Conservation (phyloP, 768 basidiomycete species). For the Pisolithus microcarpus region DNA sequence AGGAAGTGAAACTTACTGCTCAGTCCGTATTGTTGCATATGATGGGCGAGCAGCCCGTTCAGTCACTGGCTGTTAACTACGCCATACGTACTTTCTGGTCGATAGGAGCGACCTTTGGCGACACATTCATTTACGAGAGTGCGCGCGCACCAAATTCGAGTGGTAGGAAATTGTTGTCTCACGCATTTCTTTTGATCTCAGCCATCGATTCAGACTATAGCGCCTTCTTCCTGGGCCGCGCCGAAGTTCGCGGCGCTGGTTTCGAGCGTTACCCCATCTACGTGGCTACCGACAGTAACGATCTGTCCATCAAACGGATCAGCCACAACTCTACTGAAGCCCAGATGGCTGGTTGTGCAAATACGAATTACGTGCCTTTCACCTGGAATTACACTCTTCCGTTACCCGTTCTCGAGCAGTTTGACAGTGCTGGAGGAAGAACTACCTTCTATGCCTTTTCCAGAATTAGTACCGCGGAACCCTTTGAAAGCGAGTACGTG, state of each 20-base stretch:
- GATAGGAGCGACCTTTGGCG: background rate
- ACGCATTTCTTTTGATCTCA: background rate
- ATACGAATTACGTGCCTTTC: constrained; percentile 1
- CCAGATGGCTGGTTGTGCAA: constrained; percentile 4
- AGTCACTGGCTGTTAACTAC: constrained; percentile 7
- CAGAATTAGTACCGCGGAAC: background rate
- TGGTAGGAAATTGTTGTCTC: background rate
- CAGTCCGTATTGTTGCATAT: constrained; percentile 9
- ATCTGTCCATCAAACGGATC: constrained; percentile 1
- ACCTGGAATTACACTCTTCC: constrained; percentile 6
- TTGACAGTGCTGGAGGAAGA: constrained; percentile 7
- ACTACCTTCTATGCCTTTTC: background rate
- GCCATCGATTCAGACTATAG: background rate
- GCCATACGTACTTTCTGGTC: constrained; percentile 4
- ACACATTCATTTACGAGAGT: constrained; percentile 3
- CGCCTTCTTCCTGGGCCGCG: constrained; percentile 9
- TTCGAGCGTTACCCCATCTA: constrained; percentile 6
- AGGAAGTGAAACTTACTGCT: constrained; percentile 3
- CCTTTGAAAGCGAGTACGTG: background rate
- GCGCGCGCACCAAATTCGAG: constrained; percentile 7
- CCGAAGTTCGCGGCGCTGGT: constrained; percentile 1
- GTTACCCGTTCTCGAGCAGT: background rate
- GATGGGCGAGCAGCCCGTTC: constrained; percentile 8
- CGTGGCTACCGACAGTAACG: constrained; percentile 4
- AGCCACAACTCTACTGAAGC: constrained; percentile 1